phyloP scores from a whole-genome alignment of 805 yeast species.

The Lachancea mirantina region DNA sequence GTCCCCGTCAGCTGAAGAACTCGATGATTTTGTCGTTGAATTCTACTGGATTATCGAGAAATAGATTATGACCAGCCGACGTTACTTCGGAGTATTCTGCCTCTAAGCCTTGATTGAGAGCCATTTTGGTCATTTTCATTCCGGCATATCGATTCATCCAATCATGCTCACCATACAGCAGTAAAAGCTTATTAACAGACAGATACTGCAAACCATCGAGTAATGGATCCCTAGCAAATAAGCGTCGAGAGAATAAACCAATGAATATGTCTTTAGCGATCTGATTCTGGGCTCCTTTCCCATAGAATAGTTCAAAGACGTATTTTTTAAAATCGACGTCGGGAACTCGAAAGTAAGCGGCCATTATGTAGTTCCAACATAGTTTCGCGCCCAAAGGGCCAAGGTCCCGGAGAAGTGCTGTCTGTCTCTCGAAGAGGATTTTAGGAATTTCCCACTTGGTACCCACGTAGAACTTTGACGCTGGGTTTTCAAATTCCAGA shows the following conservation, averaged over 20 bases:
- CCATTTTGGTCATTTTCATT: constrained; percentile 14
- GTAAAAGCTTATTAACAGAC: constrained; percentile 33
- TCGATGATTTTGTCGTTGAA: constrained; percentile 44
- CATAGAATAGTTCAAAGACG: constrained; percentile 19
- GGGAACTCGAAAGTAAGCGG: constrained; percentile 27
- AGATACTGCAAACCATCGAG: constrained; percentile 44
- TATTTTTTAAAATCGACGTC: constrained; percentile 23
- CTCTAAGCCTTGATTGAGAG: constrained; percentile 8
- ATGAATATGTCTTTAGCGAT: constrained; percentile 26
- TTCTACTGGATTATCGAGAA: constrained; percentile 52
- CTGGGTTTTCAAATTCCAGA: constrained; percentile 35
- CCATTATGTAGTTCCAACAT: constrained; percentile 28
- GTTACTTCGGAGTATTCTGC: constrained; percentile 22
- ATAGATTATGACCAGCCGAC: constrained; percentile 70
- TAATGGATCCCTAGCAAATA: constrained; percentile 61
- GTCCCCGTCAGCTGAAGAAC: constrained; percentile 25
- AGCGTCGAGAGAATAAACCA: constrained; percentile 22
- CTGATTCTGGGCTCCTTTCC: constrained; percentile 15
- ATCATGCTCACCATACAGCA: constrained; percentile 60
- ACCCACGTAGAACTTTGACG: constrained; percentile 33
- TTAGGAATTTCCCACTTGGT: constrained; percentile 26
- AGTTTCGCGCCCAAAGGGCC: constrained; percentile 37
- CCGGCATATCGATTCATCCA: constrained; percentile 66
- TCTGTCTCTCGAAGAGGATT: constrained; percentile 32
- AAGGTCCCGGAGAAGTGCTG: constrained; percentile 41